Evolutionary conservation across 805 yeast species (phyloP), one percentile per base, ranked within the genome.

Genomic region (baker's yeast (Saccharomyces cerevisiae)): DNA sequence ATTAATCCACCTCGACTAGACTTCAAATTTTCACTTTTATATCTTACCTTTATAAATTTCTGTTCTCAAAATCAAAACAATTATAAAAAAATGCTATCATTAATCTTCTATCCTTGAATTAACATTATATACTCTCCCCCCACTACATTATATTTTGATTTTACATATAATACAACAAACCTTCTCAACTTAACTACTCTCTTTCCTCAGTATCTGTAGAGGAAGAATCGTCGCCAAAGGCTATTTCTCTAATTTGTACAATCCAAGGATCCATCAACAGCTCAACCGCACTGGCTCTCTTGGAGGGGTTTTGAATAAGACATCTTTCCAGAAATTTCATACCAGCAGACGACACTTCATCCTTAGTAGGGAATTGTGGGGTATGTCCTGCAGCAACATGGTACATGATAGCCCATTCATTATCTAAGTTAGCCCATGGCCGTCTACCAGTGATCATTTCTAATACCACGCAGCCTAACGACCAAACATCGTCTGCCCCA

Each of bases 331-430:
- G 71, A 68, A 94, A 91, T 26, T 75, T 75, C 50, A 76, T 78
- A 21, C 99, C 98, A 13, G 76, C 80, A 14, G 76, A 79, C 60
- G 94, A 84, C 52, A 94, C 74, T 70, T 89, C 96, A 56, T 86
- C 94, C 1, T 77, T 71, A 0, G 83, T 69, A 4, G 99, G 99
- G 53, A 92, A 75, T 61, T 81, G 89, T 0, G 99, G 99, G 55
- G 82, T 77, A 66, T 89, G 94, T 1, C 97, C 96, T 1, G 96
- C 95, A 0, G 97, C 98, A 65, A 94, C 94, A 69, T 89, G 97
- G 66, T 91, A 94, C 98, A 94, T 92, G 51, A 94, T 88, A 1
- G 98, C 97, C 95, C 95, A 94, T 66, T 92, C 98, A 66, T 94
- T 94, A 65, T 94, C 99, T 57, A 90, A 75, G 69, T 89, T 87